Conservation (phyloP, 208 protist species). For the Trypanosoma scelopori region DNA sequence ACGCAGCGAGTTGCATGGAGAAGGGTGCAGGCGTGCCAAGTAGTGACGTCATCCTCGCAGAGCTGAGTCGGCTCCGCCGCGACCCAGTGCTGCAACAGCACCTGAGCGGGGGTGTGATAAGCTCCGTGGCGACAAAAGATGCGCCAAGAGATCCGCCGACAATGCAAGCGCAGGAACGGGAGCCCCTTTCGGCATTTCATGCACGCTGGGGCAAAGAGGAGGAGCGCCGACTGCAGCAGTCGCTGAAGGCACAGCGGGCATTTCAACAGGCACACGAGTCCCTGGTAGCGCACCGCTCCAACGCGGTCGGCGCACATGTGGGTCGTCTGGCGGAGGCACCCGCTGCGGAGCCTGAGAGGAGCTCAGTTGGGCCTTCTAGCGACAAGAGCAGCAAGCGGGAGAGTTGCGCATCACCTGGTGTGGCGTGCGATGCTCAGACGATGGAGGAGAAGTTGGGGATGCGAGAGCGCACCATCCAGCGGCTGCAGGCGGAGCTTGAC, state of each 20-base stretch:
- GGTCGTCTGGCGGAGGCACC: background rate
- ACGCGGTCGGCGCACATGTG: background rate
- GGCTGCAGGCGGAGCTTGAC: conserved; percentile 14
- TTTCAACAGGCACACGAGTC: conserved; percentile 15
- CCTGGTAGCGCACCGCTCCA: background rate
- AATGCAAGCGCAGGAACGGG: background rate
- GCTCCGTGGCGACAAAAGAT: too few relatives aligned
- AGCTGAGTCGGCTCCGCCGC: too few relatives aligned
- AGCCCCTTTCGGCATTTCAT: conserved; percentile 2
- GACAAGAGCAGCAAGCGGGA: background rate
- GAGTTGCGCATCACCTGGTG: background rate
- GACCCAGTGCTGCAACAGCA: too few relatives aligned
- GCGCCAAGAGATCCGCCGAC: background rate
- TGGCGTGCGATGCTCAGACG: background rate
- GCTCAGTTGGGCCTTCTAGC: background rate
- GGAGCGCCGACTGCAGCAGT: conserved; percentile 2
- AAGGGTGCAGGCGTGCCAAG: too few relatives aligned
- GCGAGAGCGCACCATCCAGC: conserved; percentile 13
- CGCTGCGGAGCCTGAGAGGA: background rate
- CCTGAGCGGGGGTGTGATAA: too few relatives aligned
- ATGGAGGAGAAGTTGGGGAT: conserved; percentile 13
- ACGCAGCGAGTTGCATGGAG: too few relatives aligned
- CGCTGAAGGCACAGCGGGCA: conserved; percentile 7
- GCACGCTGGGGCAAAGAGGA: conserved; percentile 8
- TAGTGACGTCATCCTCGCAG: too few relatives aligned